Base-by-base conservation (phyloP, 371 early-diverging fungal genomes). In the Mortierella sp. region DNA sequence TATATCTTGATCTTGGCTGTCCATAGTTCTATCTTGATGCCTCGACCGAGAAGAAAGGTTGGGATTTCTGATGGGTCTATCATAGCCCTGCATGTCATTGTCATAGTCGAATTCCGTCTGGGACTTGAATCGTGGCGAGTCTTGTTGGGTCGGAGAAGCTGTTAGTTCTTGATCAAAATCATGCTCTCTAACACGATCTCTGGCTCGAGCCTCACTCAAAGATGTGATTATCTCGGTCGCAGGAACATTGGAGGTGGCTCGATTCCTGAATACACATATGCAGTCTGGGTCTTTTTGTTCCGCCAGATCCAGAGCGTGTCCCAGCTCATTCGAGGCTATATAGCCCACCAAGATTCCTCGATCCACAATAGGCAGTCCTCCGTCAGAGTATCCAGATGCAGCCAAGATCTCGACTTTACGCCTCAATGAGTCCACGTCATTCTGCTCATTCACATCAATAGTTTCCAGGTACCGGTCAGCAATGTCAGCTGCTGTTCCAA, bases 331-430 rank as follows among this genome's bases (percentile, higher is more conserved):
- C 24, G 91, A 91, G 0, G 93, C 94, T 61, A 97, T 92, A 77
- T 94, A 98, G 0, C 98, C 97, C 16, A 95, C 89, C 12, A 98
- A 81, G 1, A 89, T 75, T 47, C 88, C 88, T 51, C 86, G 76
- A 59, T 94, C 90, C 18, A 98, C 83, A 22, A 98, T 89, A 4
- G 97, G 96, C 64, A 96, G 93, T 3, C 98, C 98, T n/a, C 90
- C 90, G 69, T 92, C 92, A 66, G 87, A 85, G 68, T 92, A 90
- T 0, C 95, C 94, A 65, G 93, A 89, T 11, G 78, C 78, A 4
- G 88, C 86, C 58, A 90, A 79, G 40, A 84, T 76, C 10, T 86
- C 70, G 39, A 94, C 83, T 32, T 92, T 90, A 2, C 87, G 85
- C 8, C 84, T 77, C 40, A 96, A 77, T 30, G 84, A 84, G 39